Base-by-base conservation (phyloP, 2,329 filamentous ascomycete genomes). In the Venturia asperata region DNA sequence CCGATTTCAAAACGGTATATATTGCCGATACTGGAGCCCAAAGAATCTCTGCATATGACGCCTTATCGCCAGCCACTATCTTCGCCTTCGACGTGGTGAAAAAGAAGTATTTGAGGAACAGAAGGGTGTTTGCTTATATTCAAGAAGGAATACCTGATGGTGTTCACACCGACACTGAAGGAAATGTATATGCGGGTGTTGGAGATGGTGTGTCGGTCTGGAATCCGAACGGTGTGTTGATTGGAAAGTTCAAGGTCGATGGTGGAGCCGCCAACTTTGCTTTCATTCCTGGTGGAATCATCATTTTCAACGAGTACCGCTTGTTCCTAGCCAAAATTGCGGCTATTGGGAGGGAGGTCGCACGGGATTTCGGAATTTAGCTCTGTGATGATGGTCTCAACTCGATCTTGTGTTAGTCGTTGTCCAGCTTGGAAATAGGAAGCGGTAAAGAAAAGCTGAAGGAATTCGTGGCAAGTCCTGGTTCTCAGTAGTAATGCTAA, bases 111-210 rank as follows among this genome's bases (percentile, higher is more conserved):
- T 64, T 80, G 56, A 63, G 69, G 15, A 75, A 76, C 63, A 68
- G 77, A 0, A 68, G 73, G 65, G 77, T 80, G 0, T 88, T 89
- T 69, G 84, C 86, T 0, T 86, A 81, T 67, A 75, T 78, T 2
- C 78, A 81, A 60, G 71, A 77, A 1, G 82, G 83, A 1, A 75
- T 85, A 1, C 84, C 86, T 0, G 86, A 89, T 68, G 86, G 87
- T 10, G 74, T 83, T 67, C 81, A 82, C 67, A 77, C 78, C 49
- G 83, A 85, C 68, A 76, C 75, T 1, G 68, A 78, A 3, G 83
- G 83, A 2, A 85, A 85, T 70, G 79, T 85, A 1, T 85, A 83
- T 72, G 77, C 78, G 34, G 82, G 80, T 0, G 83, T 81, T 66
- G 81, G 80, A 0, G 82, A 85, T 69, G 83, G 83, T 0, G 73